phyloP scores from a whole-genome alignment of 2,329 filamentous ascomycete genomes.

The Ambrosiella xylebori region DNA sequence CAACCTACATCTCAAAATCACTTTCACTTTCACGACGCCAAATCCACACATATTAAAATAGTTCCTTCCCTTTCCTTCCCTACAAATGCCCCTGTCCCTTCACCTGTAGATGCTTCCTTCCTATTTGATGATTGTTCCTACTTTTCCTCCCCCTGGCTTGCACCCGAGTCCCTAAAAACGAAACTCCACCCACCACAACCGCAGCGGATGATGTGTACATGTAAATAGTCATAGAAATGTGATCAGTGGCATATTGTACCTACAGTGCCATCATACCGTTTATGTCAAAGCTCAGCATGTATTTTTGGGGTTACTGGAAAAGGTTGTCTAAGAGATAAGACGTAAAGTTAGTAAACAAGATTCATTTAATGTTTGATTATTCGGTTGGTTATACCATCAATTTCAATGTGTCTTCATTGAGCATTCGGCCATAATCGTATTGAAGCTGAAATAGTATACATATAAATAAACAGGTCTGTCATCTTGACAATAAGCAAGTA shows the following conservation, averaged over 20 bases:
- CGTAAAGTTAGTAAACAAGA: too few relatives aligned
- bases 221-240: too few relatives aligned
- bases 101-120: background rate
- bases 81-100: background rate
- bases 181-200: background rate
- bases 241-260: background rate
- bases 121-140: background rate
- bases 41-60: background rate
- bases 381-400: too few relatives aligned
- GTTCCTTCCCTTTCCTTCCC: background rate
- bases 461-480: too few relatives aligned
- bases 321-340: too few relatives aligned
- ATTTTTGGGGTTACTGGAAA: too few relatives aligned
- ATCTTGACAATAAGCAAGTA: background rate
- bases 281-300: background rate
- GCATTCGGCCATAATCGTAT: too few relatives aligned
- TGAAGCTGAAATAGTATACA: too few relatives aligned
- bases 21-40: too few relatives aligned
- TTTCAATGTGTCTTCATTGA: too few relatives aligned
- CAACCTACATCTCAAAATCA: too few relatives aligned
- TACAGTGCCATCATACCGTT: background rate
- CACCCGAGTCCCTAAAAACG: background rate
- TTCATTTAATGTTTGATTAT: too few relatives aligned
- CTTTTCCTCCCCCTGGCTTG: background rate
- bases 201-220: background rate